Percentiles rank a stretch among this genome's conserved stretches.
These are phyloP conservation scores for Trichoderma sp. DNA, from an alignment of 2,329 filamentous ascomycete genomes.

Conservation along the genomic window DNA sequence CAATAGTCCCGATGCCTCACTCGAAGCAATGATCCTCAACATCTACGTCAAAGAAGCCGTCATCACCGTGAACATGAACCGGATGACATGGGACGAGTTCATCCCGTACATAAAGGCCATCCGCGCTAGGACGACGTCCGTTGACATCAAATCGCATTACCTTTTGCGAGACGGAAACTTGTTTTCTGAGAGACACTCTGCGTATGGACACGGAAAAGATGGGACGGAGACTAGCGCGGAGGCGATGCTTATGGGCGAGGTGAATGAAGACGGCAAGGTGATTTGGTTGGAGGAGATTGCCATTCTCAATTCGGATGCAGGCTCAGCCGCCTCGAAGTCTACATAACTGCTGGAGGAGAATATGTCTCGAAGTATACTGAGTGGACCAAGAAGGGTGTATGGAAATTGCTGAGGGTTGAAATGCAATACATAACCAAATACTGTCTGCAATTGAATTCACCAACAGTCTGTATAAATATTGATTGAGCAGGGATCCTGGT, in stretches of 20 bases:
- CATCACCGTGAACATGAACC: background rate
- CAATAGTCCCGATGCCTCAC: background rate
- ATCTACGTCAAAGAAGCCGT: background rate
- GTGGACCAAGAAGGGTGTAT: background rate
- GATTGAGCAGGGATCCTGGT: background rate
- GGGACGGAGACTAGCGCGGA: background rate
- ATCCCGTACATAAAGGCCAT: background rate
- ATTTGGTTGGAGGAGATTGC: slow-evolving; percentile 11
- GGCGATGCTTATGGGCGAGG: background rate
- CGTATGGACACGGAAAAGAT: background rate
- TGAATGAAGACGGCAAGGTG: background rate
- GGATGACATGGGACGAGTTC: background rate
- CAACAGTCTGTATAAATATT: background rate
- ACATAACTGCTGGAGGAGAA: background rate
- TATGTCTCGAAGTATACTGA: background rate
- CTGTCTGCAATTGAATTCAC: background rate
- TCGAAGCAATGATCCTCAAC: background rate
- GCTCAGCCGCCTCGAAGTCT: background rate
- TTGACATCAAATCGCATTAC: background rate
- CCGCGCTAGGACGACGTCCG: background rate
- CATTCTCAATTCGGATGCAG: background rate
- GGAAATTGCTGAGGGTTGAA: background rate
- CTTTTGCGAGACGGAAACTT: slow-evolving; percentile 7
- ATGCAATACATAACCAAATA: background rate
- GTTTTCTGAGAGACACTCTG: slow-evolving; percentile 10